These are phyloP conservation scores for Neofusicoccum ribis DNA, from an alignment of 2,329 filamentous ascomycete genomes.

Conservation along the genomic window DNA sequence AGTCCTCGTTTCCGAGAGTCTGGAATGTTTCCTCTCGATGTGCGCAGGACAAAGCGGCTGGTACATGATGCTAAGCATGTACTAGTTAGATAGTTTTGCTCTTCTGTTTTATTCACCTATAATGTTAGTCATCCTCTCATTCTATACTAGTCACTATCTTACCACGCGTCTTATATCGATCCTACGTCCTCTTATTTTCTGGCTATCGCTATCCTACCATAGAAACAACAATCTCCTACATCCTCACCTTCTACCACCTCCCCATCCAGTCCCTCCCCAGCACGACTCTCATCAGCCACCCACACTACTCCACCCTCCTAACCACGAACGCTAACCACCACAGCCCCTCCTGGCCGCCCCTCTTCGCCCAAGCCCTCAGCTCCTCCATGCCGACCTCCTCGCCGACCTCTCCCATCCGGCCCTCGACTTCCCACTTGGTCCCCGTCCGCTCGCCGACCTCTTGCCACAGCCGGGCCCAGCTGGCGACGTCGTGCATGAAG, in stretches of 20 bases:
- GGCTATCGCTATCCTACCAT: too few relatives aligned
- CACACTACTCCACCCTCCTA: background rate
- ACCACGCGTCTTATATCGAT: too few relatives aligned
- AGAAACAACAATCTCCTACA: too few relatives aligned
- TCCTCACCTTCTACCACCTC: too few relatives aligned
- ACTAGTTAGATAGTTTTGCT: too few relatives aligned
- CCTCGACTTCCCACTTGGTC: conserved; percentile 2
- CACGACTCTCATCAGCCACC: background rate
- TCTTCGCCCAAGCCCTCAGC: background rate
- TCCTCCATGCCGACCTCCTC: background rate
- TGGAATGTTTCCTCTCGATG: background rate
- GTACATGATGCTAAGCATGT: too few relatives aligned
- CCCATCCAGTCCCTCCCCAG: too few relatives aligned
- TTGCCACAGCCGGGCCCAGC: conserved; percentile 41
- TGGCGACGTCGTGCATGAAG: conserved; percentile 37
- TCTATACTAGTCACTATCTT: too few relatives aligned
- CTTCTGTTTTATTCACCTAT: too few relatives aligned
- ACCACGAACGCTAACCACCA: background rate
- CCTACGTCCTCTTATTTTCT: too few relatives aligned
- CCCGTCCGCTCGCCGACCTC: conserved; percentile 36
- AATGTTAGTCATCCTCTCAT: too few relatives aligned
- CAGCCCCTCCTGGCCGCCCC: background rate
- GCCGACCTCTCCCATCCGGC: background rate
- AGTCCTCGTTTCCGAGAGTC: too few relatives aligned
- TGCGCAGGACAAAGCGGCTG: background rate